Evolutionary conservation across 2,329 filamentous ascomycete genomes (phyloP), one percentile per base, ranked within the genome.

Genomic region (Aureobasidium melanogenum): DNA sequence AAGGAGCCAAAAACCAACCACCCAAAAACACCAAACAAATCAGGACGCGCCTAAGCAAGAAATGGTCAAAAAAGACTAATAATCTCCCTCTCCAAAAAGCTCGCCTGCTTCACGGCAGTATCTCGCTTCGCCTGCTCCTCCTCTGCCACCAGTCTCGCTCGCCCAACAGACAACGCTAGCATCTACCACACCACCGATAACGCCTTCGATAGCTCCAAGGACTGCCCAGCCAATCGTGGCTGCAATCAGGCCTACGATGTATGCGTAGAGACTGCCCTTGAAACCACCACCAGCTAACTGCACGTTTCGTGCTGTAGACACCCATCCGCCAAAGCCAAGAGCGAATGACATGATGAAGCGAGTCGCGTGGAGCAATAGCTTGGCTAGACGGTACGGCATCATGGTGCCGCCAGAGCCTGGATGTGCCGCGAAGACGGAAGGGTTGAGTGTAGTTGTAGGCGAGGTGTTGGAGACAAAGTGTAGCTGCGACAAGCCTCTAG

Each of bases 211-310:
- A 7, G 72, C 71, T 17, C 72, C 72, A n/a, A 99, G 79, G 0
- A 97, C 87, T 5, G 90, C 91, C 86, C 94, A 99, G 8, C 94
- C 94, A 67, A 99, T 97, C 60, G 93, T 91, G 63, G 89, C 91
- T 17, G 94, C 94, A 66, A 97, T 88, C 64, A 99, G 74, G 10
- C 92, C 94, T 24, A 99, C 90, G 1, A 97, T 84, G 70, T 97
- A 99, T 2, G 93, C 94, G 72, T 99, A 99, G 26, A 94, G 80
- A 68, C 91, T 96, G 9, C 94, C 94, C 48, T 84, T 84, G 60
- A 76, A 51, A 61, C 73, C 68, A 61, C 71, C 68, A 78, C 81
- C 61, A 76, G 71, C 78, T 22, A 94, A 78, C 56, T 82, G 79
- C 4, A 97, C 79, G 74, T 88, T 87, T 64, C 90, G 86, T 12